Percentiles rank a stretch among this genome's conserved stretches.
Evolutionary conservation across 352 stramenopile species (phyloP).

Genomic region (Phytopythium helicoides): DNA sequence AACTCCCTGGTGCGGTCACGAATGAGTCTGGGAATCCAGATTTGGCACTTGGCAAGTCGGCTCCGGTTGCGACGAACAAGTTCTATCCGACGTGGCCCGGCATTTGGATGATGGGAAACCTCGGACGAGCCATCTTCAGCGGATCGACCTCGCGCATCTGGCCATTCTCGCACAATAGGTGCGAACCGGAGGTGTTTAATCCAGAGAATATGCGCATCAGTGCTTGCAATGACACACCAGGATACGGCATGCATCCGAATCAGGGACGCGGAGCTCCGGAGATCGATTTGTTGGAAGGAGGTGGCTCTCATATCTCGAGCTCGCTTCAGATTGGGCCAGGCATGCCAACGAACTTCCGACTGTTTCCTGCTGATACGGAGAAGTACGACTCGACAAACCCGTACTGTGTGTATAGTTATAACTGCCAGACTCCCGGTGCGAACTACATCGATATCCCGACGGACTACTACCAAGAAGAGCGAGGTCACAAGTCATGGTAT

Average conservation of each 20-base stretch:
- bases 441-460: constrained; percentile 50
- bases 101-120: constrained; percentile 94
- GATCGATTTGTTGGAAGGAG: no score
- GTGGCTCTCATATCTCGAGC: constrained; percentile 80
- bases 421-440: constrained; percentile 46
- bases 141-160: constrained; percentile 90
- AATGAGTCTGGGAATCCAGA: constrained; percentile 45
- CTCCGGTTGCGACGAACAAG: constrained; percentile 50
- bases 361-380: constrained; percentile 39
- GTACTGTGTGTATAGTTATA: constrained; percentile 45
- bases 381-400: constrained; percentile 19
- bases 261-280: no score
- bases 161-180: constrained; percentile 93
- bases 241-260: no score
- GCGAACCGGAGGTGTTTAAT: constrained; percentile 51
- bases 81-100: constrained; percentile 86
- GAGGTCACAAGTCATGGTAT: constrained; percentile 55
- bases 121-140: constrained; percentile 91
- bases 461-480: constrained; percentile 26
- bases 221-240: no score
- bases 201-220: no score
- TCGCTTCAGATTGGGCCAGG: constrained; percentile 87
- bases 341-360: constrained; percentile 56
- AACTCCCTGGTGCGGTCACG: constrained; percentile 84
- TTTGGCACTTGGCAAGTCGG: constrained; percentile 23